phyloP scores from a whole-genome alignment of 2,329 filamentous ascomycete genomes.

The Xylariaceae sp. region DNA sequence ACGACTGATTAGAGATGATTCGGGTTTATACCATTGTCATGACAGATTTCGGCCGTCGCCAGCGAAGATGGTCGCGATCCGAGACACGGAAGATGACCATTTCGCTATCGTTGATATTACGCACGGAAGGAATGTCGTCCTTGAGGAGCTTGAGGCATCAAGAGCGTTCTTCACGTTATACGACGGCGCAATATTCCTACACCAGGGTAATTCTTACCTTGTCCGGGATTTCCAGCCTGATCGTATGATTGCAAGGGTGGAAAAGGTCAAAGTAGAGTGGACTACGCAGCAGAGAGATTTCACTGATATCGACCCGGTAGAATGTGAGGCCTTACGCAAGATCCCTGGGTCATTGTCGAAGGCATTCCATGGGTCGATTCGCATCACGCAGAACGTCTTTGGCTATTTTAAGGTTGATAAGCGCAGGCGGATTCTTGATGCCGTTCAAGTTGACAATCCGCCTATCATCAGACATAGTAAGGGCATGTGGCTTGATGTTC shows the following conservation, averaged over 20 bases:
- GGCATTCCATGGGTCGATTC: slow-evolving; percentile 82
- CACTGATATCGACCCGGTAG: slow-evolving; percentile 88
- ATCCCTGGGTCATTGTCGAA: slow-evolving; percentile 58
- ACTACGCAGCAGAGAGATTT: slow-evolving; percentile 88
- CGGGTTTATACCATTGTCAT: slow-evolving; percentile 87
- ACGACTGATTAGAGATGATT: slow-evolving; percentile 64
- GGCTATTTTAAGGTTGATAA: slow-evolving; percentile 97
- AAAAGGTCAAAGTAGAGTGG: slow-evolving; percentile 89
- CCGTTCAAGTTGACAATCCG: slow-evolving; percentile 87
- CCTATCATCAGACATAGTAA: slow-evolving; percentile 80
- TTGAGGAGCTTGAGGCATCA: slow-evolving; percentile 94
- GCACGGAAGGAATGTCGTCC: slow-evolving; percentile 71
- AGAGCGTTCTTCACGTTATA: slow-evolving; percentile 96
- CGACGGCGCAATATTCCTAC: slow-evolving; percentile 92
- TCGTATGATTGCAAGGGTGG: slow-evolving; percentile 76
- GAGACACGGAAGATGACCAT: slow-evolving; percentile 82
- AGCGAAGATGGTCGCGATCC: slow-evolving; percentile 76
- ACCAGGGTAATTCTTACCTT: slow-evolving; percentile 90
- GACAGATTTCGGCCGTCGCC: slow-evolving; percentile 81
- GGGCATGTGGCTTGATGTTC: slow-evolving; percentile 94
- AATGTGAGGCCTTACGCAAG: slow-evolving; percentile 79
- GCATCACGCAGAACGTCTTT: slow-evolving; percentile 83
- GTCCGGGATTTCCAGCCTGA: slow-evolving; percentile 85
- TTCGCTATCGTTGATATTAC: slow-evolving; percentile 91
- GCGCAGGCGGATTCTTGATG: slow-evolving; percentile 78